Percentiles rank a stretch among this genome's conserved stretches.
These are phyloP conservation scores for Fomitopsis betulina DNA, from an alignment of 1,284 basidiomycete species.

Conservation along the genomic window DNA sequence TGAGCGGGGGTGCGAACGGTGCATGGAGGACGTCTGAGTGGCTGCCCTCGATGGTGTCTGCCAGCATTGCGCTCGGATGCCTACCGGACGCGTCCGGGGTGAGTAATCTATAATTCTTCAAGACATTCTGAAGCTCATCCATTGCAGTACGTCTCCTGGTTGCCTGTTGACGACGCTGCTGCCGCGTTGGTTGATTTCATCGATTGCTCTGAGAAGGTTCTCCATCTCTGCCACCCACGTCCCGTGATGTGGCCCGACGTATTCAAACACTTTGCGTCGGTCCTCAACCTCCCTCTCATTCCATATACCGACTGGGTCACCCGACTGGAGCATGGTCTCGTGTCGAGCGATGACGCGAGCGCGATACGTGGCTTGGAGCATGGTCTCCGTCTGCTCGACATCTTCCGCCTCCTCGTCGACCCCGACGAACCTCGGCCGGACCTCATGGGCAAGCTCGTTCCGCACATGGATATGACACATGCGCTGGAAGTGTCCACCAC, in stretches of 20 bases:
- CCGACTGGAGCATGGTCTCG: constrained; percentile 1
- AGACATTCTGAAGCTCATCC: background rate
- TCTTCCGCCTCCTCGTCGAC: background rate
- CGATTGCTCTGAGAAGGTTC: background rate
- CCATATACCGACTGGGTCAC: constrained; percentile 12
- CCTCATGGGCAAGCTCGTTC: background rate
- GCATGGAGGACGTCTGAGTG: constrained; percentile 41
- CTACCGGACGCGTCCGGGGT: background rate
- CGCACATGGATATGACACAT: background rate
- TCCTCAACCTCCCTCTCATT: constrained; percentile 10
- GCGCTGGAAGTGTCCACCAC: background rate
- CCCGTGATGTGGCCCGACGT: constrained; percentile 9
- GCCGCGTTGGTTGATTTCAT: constrained; percentile 11
- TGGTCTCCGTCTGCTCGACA: constrained; percentile 2
- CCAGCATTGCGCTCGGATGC: background rate
- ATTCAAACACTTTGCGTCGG: constrained; percentile 5
- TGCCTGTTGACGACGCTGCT: constrained; percentile 14
- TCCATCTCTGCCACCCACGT: constrained; percentile 18
- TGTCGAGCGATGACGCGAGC: background rate
- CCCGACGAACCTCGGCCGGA: background rate
- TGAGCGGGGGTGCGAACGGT: constrained; percentile 34
- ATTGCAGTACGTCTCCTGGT: constrained; percentile 11
- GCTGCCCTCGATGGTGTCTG: constrained; percentile 26
- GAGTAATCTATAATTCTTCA: background rate
- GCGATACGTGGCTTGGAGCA: background rate